Evolutionary conservation across 192 early-diverging fungal genomes (phyloP).

Genomic region (Entrophospora sp.): DNA sequence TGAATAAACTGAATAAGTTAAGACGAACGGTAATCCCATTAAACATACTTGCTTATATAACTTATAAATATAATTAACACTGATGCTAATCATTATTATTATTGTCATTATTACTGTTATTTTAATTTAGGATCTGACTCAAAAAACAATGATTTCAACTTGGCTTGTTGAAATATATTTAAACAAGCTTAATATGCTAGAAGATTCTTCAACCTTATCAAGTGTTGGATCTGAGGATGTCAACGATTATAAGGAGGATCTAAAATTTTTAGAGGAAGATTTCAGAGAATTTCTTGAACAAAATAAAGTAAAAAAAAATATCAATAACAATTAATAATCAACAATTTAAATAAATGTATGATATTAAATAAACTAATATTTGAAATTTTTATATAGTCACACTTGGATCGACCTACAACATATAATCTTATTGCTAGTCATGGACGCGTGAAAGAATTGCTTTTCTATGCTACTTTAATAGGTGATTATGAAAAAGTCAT

Average conservation of each 20-base stretch:
- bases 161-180: slow-evolving; percentile 91
- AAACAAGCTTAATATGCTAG: slow-evolving; percentile 60
- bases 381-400: slow-evolving; percentile 15
- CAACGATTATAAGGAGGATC: slow-evolving; percentile 50
- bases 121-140: slow-evolving; percentile 57
- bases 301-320: slow-evolving; percentile 67
- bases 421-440: slow-evolving; percentile 82
- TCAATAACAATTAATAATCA: too few species aligned
- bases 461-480: slow-evolving; percentile 75
- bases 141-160: slow-evolving; percentile 69
- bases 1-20: slow-evolving; percentile 63
- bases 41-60: too few species aligned
- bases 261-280: slow-evolving; percentile 51
- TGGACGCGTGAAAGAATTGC: slow-evolving; percentile 70
- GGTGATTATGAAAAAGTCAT: slow-evolving; percentile 86
- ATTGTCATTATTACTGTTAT: not conserved
- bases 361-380: slow-evolving; percentile 28
- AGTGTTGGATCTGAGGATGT: slow-evolving; percentile 31
- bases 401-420: slow-evolving; percentile 58
- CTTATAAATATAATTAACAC: not conserved
- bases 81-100: slow-evolving; percentile 8
- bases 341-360: too few species aligned
- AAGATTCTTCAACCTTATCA: slow-evolving; percentile 41
- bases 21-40: slow-evolving; percentile 36
- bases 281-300: slow-evolving; percentile 64